A percentile compares a stretch with the other conserved stretches of the same genome.
Conservation (phyloP, 192 early-diverging fungal species). For the Backusella parvicylindrica region DNA sequence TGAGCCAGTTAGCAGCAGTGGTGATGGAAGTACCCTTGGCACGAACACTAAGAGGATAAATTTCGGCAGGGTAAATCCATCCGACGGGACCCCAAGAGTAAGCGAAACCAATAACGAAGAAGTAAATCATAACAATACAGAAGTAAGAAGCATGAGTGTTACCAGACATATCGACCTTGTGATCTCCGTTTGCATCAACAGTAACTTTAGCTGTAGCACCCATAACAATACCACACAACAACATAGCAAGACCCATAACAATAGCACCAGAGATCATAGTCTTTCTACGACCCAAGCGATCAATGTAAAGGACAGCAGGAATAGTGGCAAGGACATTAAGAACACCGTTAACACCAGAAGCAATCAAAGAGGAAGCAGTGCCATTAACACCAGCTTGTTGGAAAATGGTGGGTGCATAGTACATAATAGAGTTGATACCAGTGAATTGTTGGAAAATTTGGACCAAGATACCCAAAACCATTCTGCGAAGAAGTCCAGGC, state of each 20-base stretch:
- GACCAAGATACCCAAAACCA: conserved; percentile 60
- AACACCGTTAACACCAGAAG: conserved; percentile 40
- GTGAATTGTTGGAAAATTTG: conserved; percentile 81
- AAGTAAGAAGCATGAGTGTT: conserved; percentile 13
- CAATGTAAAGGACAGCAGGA: conserved; percentile 79
- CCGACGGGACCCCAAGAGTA: conserved; percentile 87
- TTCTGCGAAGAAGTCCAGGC: conserved; percentile 43
- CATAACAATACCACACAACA: conserved; percentile 23
- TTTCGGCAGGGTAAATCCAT: conserved; percentile 92
- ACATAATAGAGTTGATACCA: conserved; percentile 84
- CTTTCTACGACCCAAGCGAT: conserved; percentile 73
- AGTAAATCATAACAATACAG: conserved; percentile 48
- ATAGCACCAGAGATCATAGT: conserved; percentile 70
- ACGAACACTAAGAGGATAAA: conserved; percentile 83
- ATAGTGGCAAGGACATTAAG: conserved; percentile 80
- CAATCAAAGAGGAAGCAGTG: conserved; percentile 23
- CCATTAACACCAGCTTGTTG: conserved; percentile 21
- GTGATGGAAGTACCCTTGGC: conserved; percentile 80
- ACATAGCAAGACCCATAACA: conserved; percentile 50
- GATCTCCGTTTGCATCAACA: neutral
- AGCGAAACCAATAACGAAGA: conserved; percentile 65
- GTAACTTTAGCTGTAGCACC: conserved; percentile 42
- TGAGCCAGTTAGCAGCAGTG: conserved; percentile 84
- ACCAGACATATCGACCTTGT: conserved; percentile 12
- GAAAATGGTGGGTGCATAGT: conserved; percentile 48